Conservation (phyloP, 148 eudicot species). For the Camellia lanceoleosa region DNA sequence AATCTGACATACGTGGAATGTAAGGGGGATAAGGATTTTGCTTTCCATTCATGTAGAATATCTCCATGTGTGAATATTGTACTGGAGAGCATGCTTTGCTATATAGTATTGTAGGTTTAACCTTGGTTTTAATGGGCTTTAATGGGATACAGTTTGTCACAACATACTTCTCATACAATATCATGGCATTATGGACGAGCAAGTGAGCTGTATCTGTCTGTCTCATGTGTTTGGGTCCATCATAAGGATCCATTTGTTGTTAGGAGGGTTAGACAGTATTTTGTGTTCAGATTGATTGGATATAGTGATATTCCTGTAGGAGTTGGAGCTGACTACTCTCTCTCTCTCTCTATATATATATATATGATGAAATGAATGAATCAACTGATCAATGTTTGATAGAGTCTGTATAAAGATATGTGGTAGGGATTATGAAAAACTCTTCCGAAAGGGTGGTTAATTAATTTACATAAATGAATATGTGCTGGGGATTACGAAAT, state of each 20-base stretch:
- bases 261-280: not conserved
- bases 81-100: not conserved
- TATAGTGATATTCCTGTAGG: not conserved
- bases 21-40: constrained; percentile 17
- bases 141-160: not conserved
- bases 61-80: constrained; percentile 14
- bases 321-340: not conserved
- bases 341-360: no score
- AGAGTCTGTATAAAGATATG: not conserved
- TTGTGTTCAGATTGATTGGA: constrained; percentile 1
- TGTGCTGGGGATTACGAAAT: not conserved
- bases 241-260: not conserved
- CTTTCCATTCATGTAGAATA: constrained; percentile 11
- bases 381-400: not conserved
- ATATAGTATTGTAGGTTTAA: not conserved
- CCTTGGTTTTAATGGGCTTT: not conserved
- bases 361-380: not conserved
- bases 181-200: not conserved
- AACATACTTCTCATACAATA: not conserved
- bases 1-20: constrained; percentile 14
- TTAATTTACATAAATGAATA: not conserved
- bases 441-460: not conserved
- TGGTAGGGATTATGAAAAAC: no score
- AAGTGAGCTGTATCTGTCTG: not conserved
- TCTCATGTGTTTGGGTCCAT: not conserved